Conservation (phyloP, 1,139 yeast species). For the Nakaseomyces sp. region DNA sequence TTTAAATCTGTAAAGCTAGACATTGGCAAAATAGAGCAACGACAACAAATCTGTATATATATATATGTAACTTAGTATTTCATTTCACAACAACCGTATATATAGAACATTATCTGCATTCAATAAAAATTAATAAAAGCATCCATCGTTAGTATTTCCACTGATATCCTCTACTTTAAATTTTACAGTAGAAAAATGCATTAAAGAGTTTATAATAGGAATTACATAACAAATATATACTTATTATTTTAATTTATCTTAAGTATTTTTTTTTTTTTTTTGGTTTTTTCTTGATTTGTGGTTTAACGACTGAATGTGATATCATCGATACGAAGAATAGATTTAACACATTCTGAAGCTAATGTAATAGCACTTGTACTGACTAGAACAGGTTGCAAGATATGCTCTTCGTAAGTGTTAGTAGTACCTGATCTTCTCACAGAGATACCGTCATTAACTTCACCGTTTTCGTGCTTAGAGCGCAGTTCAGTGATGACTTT, state of each 20-base stretch:
- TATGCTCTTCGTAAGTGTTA: conserved; percentile 88
- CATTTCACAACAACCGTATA: too few species aligned
- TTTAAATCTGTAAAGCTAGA: neutral
- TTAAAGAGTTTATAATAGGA: neutral
- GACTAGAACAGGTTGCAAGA: conserved; percentile 91
- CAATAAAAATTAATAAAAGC: too few species aligned
- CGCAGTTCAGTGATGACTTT: conserved; percentile 92
- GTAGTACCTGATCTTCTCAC: conserved; percentile 91
- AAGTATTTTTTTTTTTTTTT: neutral
- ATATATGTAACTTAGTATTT: too few species aligned
- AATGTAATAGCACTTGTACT: conserved; percentile 87
- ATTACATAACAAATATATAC: neutral
- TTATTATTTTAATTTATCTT: neutral
- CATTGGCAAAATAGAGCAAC: too few species aligned
- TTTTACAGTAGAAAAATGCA: neutral
- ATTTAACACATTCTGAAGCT: conserved; percentile 94
- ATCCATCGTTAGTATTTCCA: too few species aligned
- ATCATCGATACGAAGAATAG: conserved; percentile 91
- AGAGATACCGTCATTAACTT: conserved; percentile 88
- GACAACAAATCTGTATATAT: too few species aligned
- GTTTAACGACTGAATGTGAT: conserved; percentile 67
- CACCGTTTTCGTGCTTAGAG: conserved; percentile 86
- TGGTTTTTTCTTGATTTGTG: neutral
- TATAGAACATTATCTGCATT: too few species aligned
- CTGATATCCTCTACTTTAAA: too few species aligned